A percentile compares a stretch with the other conserved stretches of the same genome.
Conservation (phyloP, 78 protist genomes). For the Dictyostelium intermedium region DNA sequence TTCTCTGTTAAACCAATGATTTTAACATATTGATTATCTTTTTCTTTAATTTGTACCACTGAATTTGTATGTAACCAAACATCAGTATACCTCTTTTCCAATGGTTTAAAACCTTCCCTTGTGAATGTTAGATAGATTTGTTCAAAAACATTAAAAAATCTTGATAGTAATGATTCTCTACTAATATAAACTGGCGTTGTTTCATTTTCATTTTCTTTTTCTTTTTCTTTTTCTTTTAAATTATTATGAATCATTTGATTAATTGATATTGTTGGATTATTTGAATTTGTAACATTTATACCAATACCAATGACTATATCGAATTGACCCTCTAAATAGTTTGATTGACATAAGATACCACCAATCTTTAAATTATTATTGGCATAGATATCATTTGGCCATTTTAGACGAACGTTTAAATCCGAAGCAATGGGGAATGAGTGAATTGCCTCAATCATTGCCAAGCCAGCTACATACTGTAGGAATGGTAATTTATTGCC, state of each 20-base stretch:
- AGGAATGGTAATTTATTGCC: conserved; percentile 54
- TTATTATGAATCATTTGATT: background rate
- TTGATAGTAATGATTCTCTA: conserved; percentile 36
- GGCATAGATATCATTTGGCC: conserved; percentile 77
- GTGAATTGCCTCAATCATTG: conserved; percentile 50
- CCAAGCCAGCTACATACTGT: conserved; percentile 47
- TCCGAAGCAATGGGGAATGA: background rate
- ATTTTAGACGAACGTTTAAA: conserved; percentile 10
- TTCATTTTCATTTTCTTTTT: background rate
- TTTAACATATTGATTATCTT: conserved; percentile 8
- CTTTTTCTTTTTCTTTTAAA: background rate
- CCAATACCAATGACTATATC: conserved; percentile 62
- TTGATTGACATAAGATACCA: conserved; percentile 74
- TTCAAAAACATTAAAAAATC: conserved; percentile 45
- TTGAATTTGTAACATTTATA: conserved; percentile 41
- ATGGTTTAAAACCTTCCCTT: conserved; percentile 34
- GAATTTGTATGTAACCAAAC: conserved; percentile 58
- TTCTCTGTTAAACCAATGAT: conserved; percentile 20
- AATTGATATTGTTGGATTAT: conserved; percentile 16
- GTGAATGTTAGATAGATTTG: conserved; percentile 33
- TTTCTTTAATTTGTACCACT: conserved; percentile 20
- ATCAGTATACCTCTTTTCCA: background rate
- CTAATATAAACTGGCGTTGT: background rate
- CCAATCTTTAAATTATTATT: conserved; percentile 31
- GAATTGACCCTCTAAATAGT: conserved; percentile 2